These are phyloP conservation scores for Nepenthes gracilis DNA, from an alignment of 148 eudicot genomes.

Conservation along the genomic window DNA sequence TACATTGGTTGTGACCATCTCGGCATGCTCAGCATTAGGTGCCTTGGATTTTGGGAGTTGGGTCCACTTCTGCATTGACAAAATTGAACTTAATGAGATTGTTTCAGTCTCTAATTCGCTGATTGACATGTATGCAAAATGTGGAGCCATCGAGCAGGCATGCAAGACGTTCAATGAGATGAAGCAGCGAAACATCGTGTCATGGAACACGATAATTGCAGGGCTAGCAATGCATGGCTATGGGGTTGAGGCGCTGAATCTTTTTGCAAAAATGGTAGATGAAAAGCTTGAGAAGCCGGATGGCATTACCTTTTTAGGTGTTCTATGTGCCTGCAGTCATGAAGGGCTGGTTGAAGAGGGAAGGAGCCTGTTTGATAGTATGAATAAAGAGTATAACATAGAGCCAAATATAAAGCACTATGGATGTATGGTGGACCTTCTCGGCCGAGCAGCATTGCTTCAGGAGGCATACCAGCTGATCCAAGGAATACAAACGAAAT, in stretches of 20 bases:
- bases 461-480: slow-evolving; percentile 25
- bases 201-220: slow-evolving; percentile 45
- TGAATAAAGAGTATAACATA: slow-evolving; percentile 19
- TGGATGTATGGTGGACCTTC: slow-evolving; percentile 34
- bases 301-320: slow-evolving; percentile 28
- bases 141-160: slow-evolving; percentile 36
- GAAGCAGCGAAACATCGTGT: slow-evolving; percentile 33
- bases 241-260: slow-evolving; percentile 23
- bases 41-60: slow-evolving; percentile 30
- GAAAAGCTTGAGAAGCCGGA: slow-evolving; percentile 21
- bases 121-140: slow-evolving; percentile 52
- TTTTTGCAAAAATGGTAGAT: slow-evolving; percentile 28
- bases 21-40: slow-evolving; percentile 37
- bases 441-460: slow-evolving; percentile 17
- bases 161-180: slow-evolving; percentile 17
- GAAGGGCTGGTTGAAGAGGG: slow-evolving; percentile 23
- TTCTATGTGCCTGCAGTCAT: slow-evolving; percentile 30
- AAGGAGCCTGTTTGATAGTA: slow-evolving; percentile 16
- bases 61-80: slow-evolving; percentile 26
- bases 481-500: slow-evolving; percentile 13
- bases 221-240: slow-evolving; percentile 32
- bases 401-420: slow-evolving; percentile 29
- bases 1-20: slow-evolving; percentile 37
- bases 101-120: slow-evolving; percentile 21
- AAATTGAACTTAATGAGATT: slow-evolving; percentile 24